Percentiles rank a stretch among this genome's conserved stretches.
Conservation (phyloP, 2,329 filamentous ascomycete species). For the Cladosporium sp. region DNA sequence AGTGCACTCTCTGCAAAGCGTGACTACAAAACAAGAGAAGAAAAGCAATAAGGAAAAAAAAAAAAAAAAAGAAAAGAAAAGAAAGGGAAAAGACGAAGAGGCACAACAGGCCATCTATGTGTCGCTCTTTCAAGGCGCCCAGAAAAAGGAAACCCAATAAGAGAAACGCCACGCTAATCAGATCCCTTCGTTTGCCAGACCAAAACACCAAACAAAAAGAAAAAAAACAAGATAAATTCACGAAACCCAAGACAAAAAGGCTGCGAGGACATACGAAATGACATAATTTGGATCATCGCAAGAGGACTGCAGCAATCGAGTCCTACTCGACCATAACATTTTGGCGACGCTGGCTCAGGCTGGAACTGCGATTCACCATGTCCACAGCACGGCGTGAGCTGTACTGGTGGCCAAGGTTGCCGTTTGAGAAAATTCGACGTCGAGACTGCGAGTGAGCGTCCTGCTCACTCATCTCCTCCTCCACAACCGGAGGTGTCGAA, state of each 20-base stretch:
- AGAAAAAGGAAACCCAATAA: not conserved
- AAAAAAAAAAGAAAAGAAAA: not conserved
- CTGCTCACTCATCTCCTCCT: constrained; percentile 15
- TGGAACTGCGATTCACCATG: not conserved
- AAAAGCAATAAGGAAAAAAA: not conserved
- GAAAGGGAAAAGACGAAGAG: not conserved
- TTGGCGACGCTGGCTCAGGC: constrained; percentile 2
- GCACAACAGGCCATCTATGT: not conserved
- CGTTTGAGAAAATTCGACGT: not conserved
- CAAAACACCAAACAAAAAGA: not conserved
- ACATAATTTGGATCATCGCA: not conserved
- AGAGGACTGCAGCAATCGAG: constrained; percentile 8
- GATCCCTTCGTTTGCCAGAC: not conserved
- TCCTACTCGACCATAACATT: constrained; percentile 12
- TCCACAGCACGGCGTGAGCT: constrained; percentile 4
- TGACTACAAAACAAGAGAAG: too few species aligned
- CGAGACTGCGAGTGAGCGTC: not conserved
- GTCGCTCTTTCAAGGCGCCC: not conserved
- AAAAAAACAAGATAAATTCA: not conserved
- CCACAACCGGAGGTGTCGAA: constrained; percentile 16
- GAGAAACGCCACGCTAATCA: too few species aligned
- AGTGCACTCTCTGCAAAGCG: too few species aligned
- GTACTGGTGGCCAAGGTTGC: not conserved
- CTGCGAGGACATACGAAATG: not conserved
- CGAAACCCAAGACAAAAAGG: not conserved